Evolutionary conservation across 352 stramenopile species (phyloP).

Genomic region (Phytophthora colocasiae): DNA sequence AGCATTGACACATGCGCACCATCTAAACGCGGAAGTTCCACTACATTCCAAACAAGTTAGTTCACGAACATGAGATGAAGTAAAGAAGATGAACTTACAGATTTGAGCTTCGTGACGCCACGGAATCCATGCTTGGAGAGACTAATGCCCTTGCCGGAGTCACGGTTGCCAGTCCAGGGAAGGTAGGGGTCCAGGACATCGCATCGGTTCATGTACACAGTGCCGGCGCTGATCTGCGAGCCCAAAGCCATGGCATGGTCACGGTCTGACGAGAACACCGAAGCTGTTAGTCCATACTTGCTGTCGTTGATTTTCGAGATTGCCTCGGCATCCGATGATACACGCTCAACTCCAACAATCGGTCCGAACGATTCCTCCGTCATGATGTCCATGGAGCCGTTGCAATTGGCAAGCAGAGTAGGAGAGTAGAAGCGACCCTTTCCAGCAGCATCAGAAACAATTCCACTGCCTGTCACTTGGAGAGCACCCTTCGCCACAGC

Average conservation of each 20-base stretch:
- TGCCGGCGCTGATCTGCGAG: conserved; percentile 71
- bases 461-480: conserved; percentile 54
- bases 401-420: conserved; percentile 73
- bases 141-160: conserved; percentile 84
- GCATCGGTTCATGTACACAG: conserved; percentile 89
- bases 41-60: conserved; percentile 35
- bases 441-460: conserved; percentile 51
- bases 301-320: conserved; percentile 84
- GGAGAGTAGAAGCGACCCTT: conserved; percentile 83
- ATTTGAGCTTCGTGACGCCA: conserved; percentile 82
- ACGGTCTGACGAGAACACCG: conserved; percentile 73
- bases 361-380: conserved; percentile 86
- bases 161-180: conserved; percentile 80
- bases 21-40: conserved; percentile 80
- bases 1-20: conserved; percentile 1
- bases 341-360: conserved; percentile 78
- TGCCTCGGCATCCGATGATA: conserved; percentile 76
- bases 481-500: conserved; percentile 75
- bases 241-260: conserved; percentile 64
- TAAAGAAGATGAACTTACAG: conserved; percentile 41
- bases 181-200: conserved; percentile 83
- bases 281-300: conserved; percentile 80
- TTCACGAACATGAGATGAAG: background rate
- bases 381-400: conserved; percentile 82
- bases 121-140: conserved; percentile 88